These are phyloP conservation scores for Globisporangium abappressorium DNA, from an alignment of 352 stramenopile species.

Conservation along the genomic window DNA sequence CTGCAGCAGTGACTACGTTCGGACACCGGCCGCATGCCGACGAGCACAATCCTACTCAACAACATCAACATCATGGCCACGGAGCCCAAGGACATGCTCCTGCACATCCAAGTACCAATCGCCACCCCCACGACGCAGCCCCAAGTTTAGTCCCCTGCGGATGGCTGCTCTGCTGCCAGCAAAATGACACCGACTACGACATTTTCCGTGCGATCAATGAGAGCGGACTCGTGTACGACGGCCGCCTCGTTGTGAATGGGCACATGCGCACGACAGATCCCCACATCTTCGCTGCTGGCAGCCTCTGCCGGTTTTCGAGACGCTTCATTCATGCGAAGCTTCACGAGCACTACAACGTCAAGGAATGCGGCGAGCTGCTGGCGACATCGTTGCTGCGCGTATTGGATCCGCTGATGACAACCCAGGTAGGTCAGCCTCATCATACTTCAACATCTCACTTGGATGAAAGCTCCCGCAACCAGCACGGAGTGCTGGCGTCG, in stretches of 20 bases:
- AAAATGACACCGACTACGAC: constrained; percentile 84
- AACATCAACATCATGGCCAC: neutral
- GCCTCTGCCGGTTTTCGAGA: constrained; percentile 76
- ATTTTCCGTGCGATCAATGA: constrained; percentile 90
- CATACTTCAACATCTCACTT: neutral
- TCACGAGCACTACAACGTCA: constrained; percentile 73
- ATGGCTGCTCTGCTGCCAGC: constrained; percentile 82
- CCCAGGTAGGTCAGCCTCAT: neutral
- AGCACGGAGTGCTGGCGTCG: constrained; percentile 3
- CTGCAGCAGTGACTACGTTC: constrained; percentile 6
- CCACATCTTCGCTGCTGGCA: constrained; percentile 65
- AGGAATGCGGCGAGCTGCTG: constrained; percentile 75
- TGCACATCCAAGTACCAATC: neutral
- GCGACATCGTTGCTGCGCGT: constrained; percentile 58
- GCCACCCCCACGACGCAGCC: constrained; percentile 11
- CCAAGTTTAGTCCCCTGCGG: constrained; percentile 41
- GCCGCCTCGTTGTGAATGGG: constrained; percentile 86
- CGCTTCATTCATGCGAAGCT: constrained; percentile 75
- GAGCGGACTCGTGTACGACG: constrained; percentile 90
- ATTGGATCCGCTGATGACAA: constrained; percentile 50
- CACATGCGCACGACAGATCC: constrained; percentile 84
- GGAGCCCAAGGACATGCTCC: neutral
- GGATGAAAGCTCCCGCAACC: neutral
- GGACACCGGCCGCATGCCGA: constrained; percentile 1
- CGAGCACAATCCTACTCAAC: neutral